Conservation (phyloP, 2,329 filamentous ascomycete genomes). For the Claviceps africana region DNA sequence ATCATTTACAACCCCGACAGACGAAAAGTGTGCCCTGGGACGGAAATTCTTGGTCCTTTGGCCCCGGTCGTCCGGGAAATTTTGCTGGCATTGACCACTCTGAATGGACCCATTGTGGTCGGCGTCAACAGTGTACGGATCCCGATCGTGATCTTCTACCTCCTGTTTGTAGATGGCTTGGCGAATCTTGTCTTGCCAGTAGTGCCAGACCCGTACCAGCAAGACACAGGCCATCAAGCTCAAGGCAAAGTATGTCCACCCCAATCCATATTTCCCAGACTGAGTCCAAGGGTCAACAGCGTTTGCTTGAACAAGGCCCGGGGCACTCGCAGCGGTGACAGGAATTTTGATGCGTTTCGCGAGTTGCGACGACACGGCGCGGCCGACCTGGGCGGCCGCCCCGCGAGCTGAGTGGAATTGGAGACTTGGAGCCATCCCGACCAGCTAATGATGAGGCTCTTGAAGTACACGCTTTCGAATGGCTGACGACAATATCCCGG, state of each 20-base stretch:
- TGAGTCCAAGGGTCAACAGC: constrained; percentile 65
- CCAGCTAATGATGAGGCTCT: constrained; percentile 4
- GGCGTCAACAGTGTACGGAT: constrained; percentile 36
- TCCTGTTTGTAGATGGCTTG: constrained; percentile 80
- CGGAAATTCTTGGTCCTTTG: constrained; percentile 42
- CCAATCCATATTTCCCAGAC: constrained; percentile 73
- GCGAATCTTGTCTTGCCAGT: constrained; percentile 86
- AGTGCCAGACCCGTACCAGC: constrained; percentile 65
- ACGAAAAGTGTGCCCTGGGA: constrained; percentile 61
- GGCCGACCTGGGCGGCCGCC: constrained; percentile 19
- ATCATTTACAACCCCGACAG: constrained; percentile 62
- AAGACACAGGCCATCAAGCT: constrained; percentile 54
- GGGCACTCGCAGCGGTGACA: constrained; percentile 43
- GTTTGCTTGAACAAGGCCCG: constrained; percentile 47
- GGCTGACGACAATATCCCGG: not conserved
- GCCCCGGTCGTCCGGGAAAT: constrained; percentile 55
- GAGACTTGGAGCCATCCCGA: constrained; percentile 28
- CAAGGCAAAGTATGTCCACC: constrained; percentile 79
- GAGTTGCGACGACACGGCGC: constrained; percentile 22
- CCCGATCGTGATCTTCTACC: constrained; percentile 49
- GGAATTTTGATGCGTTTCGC: constrained; percentile 46
- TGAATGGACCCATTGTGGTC: constrained; percentile 31
- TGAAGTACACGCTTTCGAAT: not conserved
- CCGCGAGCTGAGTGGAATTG: constrained; percentile 17
- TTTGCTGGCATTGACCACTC: constrained; percentile 45